These are phyloP conservation scores for Cercospora janseana DNA, from an alignment of 2,329 filamentous ascomycete species.

Conservation along the genomic window DNA sequence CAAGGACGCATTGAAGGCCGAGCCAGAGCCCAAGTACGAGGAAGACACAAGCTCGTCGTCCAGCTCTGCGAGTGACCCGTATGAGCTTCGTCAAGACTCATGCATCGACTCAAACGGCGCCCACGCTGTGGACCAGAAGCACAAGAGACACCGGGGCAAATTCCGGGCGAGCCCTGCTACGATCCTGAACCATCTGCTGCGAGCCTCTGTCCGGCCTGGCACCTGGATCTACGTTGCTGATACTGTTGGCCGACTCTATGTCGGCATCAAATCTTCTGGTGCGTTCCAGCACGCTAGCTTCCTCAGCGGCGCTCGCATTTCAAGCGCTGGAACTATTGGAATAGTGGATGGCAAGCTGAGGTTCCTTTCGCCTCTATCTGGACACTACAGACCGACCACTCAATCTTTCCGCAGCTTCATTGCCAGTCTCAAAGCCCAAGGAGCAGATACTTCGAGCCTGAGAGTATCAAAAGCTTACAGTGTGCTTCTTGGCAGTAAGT, in stretches of 20 bases:
- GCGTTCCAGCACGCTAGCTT: conserved; percentile 92
- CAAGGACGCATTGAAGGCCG: conserved; percentile 14
- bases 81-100: conserved; percentile 35
- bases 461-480: conserved; percentile 69
- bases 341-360: conserved; percentile 74
- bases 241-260: conserved; percentile 77
- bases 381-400: conserved; percentile 81
- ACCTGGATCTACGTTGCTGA: conserved; percentile 93
- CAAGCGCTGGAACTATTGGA: conserved; percentile 78
- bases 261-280: conserved; percentile 83
- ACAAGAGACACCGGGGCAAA: conserved; percentile 40
- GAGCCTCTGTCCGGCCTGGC: conserved; percentile 74
- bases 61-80: conserved; percentile 42
- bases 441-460: conserved; percentile 73
- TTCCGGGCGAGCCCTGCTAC: conserved; percentile 69
- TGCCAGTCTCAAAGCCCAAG: conserved; percentile 65
- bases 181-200: conserved; percentile 73
- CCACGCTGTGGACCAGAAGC: no score
- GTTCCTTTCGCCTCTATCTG: conserved; percentile 65
- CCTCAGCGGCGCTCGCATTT: conserved; percentile 75
- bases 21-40: conserved; percentile 7
- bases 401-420: conserved; percentile 80
- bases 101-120: conserved; percentile 4
- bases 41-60: conserved; percentile 9
- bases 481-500: conserved; percentile 61